Evolutionary conservation across 257 asterid genomes (phyloP), one percentile per base, ranked within the genome.

Genomic region (Salvia splendens): DNA sequence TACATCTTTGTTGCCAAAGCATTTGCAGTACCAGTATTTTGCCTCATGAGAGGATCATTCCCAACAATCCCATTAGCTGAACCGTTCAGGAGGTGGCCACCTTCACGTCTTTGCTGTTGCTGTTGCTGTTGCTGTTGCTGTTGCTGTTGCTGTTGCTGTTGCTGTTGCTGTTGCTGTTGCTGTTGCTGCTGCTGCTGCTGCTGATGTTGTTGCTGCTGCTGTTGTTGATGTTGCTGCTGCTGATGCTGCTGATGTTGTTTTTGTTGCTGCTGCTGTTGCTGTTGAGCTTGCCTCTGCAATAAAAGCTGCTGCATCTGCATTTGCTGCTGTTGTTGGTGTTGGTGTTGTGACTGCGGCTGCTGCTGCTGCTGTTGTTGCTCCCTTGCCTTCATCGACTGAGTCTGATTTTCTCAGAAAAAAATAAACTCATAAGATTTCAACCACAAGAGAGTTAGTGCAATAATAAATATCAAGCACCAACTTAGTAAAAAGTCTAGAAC

Each of bases 361-460:
- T 86, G 91, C 8, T 86, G 91, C 32, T 86, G 91, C 32, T 87
- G 98, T 61, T 93, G 99, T 66, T 92, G 96, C 79, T 94, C 99
- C 76, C 98, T 87, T 40, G 96, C 86, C 80, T 91, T 94, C 85
- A 91, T 87, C 70, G 84, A 62, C 72, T 94, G 99, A 65, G 98
- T 84, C 99, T 94, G 86, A 79, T 75, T 55, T 66, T 30, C 50
- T 43, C 71, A 50, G 50, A 61, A 47, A 55, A 56, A 68, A 24
- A 24, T 24, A 24, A 24, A 24, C 30, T 24, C 30, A 24, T 24
- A 24, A 24, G 30, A 24, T 24, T 24, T 24, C 30, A 2, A 14
- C 1, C 17, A 47, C 12, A 67, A 12, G 30, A 20, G 24, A 24
- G 30, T 24, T 20, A 15, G 51, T 28, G 14, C 70, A 35, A 41